A percentile compares a stretch with the other conserved stretches of the same genome.
Conservation (phyloP, 176 grass and related monocot genomes). For the Carex myosuroides region DNA sequence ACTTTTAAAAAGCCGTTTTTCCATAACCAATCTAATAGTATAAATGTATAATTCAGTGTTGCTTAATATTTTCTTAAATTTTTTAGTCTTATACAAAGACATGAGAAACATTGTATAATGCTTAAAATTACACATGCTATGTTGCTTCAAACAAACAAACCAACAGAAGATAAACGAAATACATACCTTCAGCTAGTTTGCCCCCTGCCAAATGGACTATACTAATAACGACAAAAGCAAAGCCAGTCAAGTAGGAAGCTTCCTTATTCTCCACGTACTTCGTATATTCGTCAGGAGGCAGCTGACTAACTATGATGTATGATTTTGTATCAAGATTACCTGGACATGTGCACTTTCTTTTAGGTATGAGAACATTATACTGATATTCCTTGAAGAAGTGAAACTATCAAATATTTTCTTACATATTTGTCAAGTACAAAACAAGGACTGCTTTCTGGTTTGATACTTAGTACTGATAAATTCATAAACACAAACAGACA, state of each 20-base stretch:
- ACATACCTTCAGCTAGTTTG: slow-evolving; percentile 64
- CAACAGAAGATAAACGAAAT: background rate
- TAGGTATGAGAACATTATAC: background rate
- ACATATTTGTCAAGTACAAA: background rate
- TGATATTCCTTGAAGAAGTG: background rate
- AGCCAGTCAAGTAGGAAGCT: slow-evolving; percentile 49
- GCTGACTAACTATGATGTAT: slow-evolving; percentile 56
- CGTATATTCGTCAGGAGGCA: slow-evolving; percentile 50
- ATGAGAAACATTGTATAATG: background rate
- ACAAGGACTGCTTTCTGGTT: background rate
- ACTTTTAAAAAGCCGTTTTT: background rate
- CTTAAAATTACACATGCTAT: background rate
- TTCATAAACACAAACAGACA: background rate
- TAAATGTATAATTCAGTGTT: background rate
- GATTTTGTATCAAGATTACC: slow-evolving; percentile 53
- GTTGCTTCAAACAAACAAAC: background rate
- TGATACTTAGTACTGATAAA: background rate
- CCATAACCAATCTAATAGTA: background rate
- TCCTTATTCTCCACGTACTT: slow-evolving; percentile 60
- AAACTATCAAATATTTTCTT: background rate
- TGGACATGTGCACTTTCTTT: slow-evolving; percentile 8
- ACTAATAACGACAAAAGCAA: slow-evolving; percentile 60
- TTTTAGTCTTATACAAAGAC: too few relatives aligned
- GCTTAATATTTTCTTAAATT: background rate
- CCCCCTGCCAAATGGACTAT: slow-evolving; percentile 61